Evolutionary conservation across 495 filamentous ascomycete species (phyloP).

Genomic region (Trypethelium eluteriae): DNA sequence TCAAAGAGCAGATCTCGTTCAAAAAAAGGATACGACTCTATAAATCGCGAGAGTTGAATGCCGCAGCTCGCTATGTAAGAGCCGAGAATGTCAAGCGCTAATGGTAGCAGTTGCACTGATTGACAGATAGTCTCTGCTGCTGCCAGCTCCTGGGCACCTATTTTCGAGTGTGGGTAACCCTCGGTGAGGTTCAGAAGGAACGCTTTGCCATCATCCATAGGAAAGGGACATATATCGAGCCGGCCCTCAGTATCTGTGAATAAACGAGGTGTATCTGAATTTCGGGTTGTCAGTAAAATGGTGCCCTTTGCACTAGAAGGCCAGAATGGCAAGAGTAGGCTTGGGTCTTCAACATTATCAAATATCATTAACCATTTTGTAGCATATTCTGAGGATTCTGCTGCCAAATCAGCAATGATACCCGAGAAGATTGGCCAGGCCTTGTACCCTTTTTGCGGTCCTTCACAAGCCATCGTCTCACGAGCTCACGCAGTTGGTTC

Average conservation of each 20-base stretch:
- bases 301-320: neutral
- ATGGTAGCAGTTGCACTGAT: neutral
- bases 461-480: neutral
- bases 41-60: neutral
- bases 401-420: neutral
- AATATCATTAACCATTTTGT: neutral
- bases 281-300: constrained; percentile 3
- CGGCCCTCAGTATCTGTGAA: neutral
- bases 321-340: neutral
- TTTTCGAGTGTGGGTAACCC: neutral
- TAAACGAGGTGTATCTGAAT: neutral
- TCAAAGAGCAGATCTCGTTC: neutral
- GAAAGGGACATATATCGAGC: neutral
- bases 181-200: neutral
- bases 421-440: neutral
- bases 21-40: neutral
- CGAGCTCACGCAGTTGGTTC: neutral
- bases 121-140: neutral
- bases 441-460: neutral
- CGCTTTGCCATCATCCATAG: neutral
- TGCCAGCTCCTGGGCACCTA: neutral
- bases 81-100: neutral
- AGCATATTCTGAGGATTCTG: neutral
- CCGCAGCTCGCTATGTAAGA: constrained; percentile 2
- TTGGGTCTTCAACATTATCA: constrained; percentile 2